A percentile compares a stretch with the other conserved stretches of the same genome.
Evolutionary conservation across 768 basidiomycete genomes (phyloP).

Genomic region (Podaxis rugospora): DNA sequence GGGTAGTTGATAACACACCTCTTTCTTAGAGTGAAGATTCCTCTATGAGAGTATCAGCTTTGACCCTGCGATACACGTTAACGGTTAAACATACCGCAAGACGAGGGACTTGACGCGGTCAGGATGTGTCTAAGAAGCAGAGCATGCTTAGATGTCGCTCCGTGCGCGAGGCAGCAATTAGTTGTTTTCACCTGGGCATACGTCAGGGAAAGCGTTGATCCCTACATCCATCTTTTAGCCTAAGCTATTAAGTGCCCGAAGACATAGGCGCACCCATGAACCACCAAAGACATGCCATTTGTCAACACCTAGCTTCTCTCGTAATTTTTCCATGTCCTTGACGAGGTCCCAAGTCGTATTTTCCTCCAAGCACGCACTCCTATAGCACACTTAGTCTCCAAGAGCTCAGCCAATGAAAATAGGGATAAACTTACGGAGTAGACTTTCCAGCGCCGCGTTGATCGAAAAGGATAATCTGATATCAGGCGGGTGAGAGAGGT

Average conservation of each 20-base stretch:
- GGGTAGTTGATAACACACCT: conserved; percentile 36
- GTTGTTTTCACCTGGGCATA: conserved; percentile 67
- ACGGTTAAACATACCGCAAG: conserved; percentile 50
- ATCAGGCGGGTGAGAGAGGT: not conserved
- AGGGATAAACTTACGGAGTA: conserved; percentile 54
- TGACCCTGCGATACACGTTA: not conserved
- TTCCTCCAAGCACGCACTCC: conserved; percentile 70
- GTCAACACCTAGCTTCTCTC: conserved; percentile 70
- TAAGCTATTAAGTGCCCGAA: not conserved
- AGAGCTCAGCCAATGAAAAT: not conserved
- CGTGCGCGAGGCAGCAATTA: not conserved
- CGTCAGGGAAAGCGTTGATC: conserved; percentile 80
- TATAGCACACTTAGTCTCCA: conserved; percentile 20
- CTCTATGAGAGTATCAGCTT: conserved; percentile 35
- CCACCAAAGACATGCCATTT: conserved; percentile 97
- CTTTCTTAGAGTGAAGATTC: conserved; percentile 84
- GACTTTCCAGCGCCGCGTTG: conserved; percentile 89
- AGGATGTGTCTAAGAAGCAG: conserved; percentile 58
- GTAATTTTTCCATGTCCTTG: conserved; percentile 80
- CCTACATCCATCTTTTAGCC: conserved; percentile 34
- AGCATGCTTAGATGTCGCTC: not conserved
- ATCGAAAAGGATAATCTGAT: conserved; percentile 80
- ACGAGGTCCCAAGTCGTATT: conserved; percentile 97
- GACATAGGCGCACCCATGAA: conserved; percentile 63
- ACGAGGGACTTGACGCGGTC: conserved; percentile 76